These are phyloP conservation scores for Vaccinium macrocarpon DNA, from an alignment of 148 eudicot genomes.

Conservation along the genomic window DNA sequence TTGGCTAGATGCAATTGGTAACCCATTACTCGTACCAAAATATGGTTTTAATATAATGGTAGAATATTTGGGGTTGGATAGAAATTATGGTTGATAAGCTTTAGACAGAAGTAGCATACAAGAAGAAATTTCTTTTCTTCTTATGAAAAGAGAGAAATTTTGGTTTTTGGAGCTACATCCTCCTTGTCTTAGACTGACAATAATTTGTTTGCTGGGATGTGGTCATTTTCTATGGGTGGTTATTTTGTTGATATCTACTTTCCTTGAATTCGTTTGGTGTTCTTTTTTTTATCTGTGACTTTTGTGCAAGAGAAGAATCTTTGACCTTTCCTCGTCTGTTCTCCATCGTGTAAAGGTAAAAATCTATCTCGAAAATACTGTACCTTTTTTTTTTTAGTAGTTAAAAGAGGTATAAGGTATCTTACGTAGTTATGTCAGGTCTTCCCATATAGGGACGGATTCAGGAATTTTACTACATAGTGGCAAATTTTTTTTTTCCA, in stretches of 20 bases:
- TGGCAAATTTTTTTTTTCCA: too few relatives aligned
- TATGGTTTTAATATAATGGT: not conserved
- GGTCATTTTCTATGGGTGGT: not conserved
- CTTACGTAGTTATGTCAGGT: not conserved
- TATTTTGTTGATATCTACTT: not conserved
- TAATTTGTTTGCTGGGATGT: not conserved
- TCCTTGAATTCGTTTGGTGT: not conserved
- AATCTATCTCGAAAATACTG: too few relatives aligned
- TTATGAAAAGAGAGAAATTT: not conserved
- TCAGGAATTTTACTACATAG: too few relatives aligned
- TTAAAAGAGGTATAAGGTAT: too few relatives aligned
- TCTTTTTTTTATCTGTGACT: not conserved
- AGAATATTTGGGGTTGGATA: not conserved
- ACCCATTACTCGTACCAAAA: not conserved
- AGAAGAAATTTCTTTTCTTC: not conserved
- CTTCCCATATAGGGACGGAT: not conserved
- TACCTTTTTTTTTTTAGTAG: too few relatives aligned
- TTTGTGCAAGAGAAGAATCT: not conserved
- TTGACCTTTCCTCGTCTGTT: not conserved
- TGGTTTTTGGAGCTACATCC: not conserved
- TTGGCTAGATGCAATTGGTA: conserved; percentile 3
- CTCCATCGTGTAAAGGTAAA: not conserved
- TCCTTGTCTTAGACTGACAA: too few relatives aligned
- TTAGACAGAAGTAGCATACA: not conserved
- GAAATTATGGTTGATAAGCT: not conserved